Evolutionary conservation across 768 basidiomycete genomes (phyloP).

Genomic region (Psilocybe tampanensis): DNA sequence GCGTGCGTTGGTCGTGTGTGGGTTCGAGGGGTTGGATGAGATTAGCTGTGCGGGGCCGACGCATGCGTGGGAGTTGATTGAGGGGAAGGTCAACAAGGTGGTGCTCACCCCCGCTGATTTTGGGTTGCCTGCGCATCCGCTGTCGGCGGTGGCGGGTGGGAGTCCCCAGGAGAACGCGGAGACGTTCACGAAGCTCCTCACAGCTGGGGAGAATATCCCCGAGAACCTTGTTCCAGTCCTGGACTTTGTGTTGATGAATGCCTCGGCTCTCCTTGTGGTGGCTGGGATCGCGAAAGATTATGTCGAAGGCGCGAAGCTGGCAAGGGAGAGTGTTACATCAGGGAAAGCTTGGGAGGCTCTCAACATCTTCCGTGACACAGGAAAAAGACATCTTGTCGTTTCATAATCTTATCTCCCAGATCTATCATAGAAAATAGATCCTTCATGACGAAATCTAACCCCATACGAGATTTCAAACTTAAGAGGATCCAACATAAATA

Average conservation of each 20-base stretch:
- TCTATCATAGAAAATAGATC: not conserved
- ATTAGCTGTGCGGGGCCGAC: slow-evolving; percentile 94
- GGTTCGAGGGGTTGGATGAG: slow-evolving; percentile 90
- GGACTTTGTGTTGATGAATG: slow-evolving; percentile 90
- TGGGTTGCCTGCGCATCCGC: slow-evolving; percentile 71
- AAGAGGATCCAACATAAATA: not conserved
- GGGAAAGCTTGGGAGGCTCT: slow-evolving; percentile 64
- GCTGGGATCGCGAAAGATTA: slow-evolving; percentile 74
- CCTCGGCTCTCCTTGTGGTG: slow-evolving; percentile 85
- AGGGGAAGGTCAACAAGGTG: slow-evolving; percentile 61
- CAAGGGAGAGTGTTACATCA: slow-evolving; percentile 59
- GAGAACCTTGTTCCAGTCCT: slow-evolving; percentile 61
- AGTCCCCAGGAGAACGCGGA: slow-evolving; percentile 81
- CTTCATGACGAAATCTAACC: too few relatives aligned
- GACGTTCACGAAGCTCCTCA: slow-evolving; percentile 67
- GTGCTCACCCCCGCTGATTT: slow-evolving; percentile 75
- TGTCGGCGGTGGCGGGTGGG: slow-evolving; percentile 71
- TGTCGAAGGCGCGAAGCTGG: slow-evolving; percentile 70
- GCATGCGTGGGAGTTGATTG: slow-evolving; percentile 76
- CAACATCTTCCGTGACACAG: slow-evolving; percentile 50
- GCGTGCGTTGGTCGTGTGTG: slow-evolving; percentile 91
- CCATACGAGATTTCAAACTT: too few relatives aligned
- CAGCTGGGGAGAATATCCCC: slow-evolving; percentile 57
- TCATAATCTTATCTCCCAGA: not conserved
- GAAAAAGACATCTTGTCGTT: slow-evolving; percentile 29